Base-by-base conservation (phyloP, 768 basidiomycete species). In the Tricholoma flavovirens region DNA sequence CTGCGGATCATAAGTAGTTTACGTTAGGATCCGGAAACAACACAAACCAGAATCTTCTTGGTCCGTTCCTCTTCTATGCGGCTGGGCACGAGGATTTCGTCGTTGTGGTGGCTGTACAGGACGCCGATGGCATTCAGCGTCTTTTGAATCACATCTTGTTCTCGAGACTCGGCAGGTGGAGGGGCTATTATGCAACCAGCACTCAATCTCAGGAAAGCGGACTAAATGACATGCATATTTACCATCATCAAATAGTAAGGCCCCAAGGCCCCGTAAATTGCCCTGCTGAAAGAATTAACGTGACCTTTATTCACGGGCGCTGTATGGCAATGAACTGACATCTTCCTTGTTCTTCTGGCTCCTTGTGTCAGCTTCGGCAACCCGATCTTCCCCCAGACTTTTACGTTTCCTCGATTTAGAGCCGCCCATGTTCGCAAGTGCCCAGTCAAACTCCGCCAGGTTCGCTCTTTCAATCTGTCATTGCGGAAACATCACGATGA, bases 401-500 rank as follows among this genome's bases (percentile, higher is more conserved):
- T 69, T 75, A 2, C 53, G 61, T 59, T 69, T 70, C 56, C 73
- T 75, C 12, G 66, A 61, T 49, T 70, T 72, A 24, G 71, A 68
- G 5, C 73, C 73, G n/a, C 75, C 78, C 69, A 88, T 77, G 61
- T 90, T 83, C 4, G 81, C 79, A 38, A 92, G 70, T 0, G 88
- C 89, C 89, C 91, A 94, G 62, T 92, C 88, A 21, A 92, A 72
- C 59, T 93, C 83, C 6, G 80, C 77, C 4, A 92, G 63, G 48
- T 82, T 82, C 5, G 91, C 90, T 51, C 76, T 81, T 67, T 93
- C 90, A 42, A 94, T 93, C 90, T 93, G 17, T 24, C 12, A 24
- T n/a, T 49, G 17, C 33, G 14, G 4, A 30, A 38, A 22, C 22
- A 26, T 54, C 30, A 5, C 53, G 26, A 49, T 45, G 15, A 15